Conservation (phyloP, 2,329 filamentous ascomycete genomes). For the Dryadomyces sulphureus region DNA sequence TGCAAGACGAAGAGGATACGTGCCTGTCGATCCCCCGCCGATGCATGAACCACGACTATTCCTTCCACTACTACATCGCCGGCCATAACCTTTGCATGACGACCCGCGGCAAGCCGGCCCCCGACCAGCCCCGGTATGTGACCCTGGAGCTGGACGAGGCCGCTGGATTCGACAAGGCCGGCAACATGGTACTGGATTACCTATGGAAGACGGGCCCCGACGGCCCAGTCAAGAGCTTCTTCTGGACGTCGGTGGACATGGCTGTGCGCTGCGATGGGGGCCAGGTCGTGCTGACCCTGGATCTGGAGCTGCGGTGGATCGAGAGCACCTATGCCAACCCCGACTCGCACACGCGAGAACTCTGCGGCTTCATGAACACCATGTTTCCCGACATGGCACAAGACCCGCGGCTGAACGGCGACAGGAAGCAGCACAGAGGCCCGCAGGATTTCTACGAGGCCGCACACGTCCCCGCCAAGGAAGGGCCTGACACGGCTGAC, state of each 20-base stretch:
- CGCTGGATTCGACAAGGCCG: neutral
- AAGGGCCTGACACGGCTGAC: slow-evolving; percentile 19
- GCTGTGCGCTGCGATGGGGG: neutral
- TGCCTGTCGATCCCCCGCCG: neutral
- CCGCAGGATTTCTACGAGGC: slow-evolving; percentile 54
- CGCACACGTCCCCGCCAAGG: slow-evolving; percentile 43
- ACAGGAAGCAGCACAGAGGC: slow-evolving; percentile 15
- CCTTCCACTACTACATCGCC: neutral
- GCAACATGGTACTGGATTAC: slow-evolving; percentile 1
- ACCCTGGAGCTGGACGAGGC: slow-evolving; percentile 1
- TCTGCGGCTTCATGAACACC: slow-evolving; percentile 5
- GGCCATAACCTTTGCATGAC: no score
- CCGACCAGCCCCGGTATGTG: no score
- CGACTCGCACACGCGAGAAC: neutral
- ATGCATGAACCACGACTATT: neutral
- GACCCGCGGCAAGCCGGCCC: no score
- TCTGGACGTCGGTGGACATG: slow-evolving; percentile 8
- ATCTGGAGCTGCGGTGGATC: slow-evolving; percentile 17
- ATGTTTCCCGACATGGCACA: slow-evolving; percentile 9
- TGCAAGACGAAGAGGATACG: no score
- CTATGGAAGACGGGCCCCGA: neutral
- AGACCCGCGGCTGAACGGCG: neutral
- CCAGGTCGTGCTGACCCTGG: slow-evolving; percentile 3
- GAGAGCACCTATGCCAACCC: slow-evolving; percentile 10
- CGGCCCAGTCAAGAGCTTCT: neutral